phyloP scores from a whole-genome alignment of 169 alveolate genomes.

The Theileria sp. region DNA sequence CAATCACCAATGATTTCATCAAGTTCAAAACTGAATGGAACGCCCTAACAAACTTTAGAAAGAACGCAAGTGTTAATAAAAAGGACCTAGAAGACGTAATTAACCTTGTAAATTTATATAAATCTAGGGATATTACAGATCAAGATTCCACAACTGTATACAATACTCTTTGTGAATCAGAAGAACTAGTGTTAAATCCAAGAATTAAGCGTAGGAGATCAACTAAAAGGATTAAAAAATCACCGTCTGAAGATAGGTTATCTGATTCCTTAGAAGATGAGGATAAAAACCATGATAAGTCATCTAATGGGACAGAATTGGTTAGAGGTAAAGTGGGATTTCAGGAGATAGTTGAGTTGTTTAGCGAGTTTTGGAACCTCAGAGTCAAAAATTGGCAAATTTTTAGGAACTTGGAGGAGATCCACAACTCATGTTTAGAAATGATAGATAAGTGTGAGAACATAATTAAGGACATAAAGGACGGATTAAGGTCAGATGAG shows the following conservation, averaged over 20 bases:
- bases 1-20: slow-evolving; percentile 8
- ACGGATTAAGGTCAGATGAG: slow-evolving; percentile 42
- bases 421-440: slow-evolving; percentile 32
- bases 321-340: background rate
- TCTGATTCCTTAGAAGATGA: background rate
- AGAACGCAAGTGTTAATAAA: slow-evolving; percentile 27
- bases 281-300: background rate
- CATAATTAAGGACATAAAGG: slow-evolving; percentile 18
- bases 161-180: background rate
- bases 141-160: background rate
- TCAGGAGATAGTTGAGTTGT: slow-evolving; percentile 33
- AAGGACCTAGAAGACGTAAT: slow-evolving; percentile 17
- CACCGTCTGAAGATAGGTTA: background rate
- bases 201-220: background rate
- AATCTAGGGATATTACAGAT: background rate
- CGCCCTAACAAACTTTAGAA: slow-evolving; percentile 35
- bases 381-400: slow-evolving; percentile 45
- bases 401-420: slow-evolving; percentile 40
- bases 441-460: slow-evolving; percentile 13
- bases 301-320: background rate
- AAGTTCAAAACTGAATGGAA: slow-evolving; percentile 52
- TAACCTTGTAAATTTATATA: slow-evolving; percentile 18
- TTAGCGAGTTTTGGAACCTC: slow-evolving; percentile 24
- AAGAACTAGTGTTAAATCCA: background rate
- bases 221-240: background rate